Evolutionary conservation across 352 stramenopile species (phyloP), one percentile per base, ranked within the genome.

Genomic region (Aphanomyces stellatus): DNA sequence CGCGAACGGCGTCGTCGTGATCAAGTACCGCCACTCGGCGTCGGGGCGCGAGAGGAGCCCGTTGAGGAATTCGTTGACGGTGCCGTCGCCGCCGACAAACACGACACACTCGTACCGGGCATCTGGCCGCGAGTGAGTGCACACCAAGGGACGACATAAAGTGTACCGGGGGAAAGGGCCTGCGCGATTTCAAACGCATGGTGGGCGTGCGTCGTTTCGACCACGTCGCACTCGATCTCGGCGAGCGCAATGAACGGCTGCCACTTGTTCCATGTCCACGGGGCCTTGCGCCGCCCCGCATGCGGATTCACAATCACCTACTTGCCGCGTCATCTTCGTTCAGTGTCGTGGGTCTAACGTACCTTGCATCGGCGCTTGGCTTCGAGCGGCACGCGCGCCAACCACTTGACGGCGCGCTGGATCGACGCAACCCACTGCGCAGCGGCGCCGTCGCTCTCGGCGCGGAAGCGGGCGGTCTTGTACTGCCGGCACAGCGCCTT

Each of bases 31-130:
- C 83, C 83, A 91, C 37, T 88, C 80, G 57, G 64, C 67, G 73
- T 91, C 83, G n/a, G 81, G 74, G 25, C 80, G 76, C 33, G 77
- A 74, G 61, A 91, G 87, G 31, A 90, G 76, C 35, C 83, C 83
- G 69, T 91, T 91, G 78, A 91, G 88, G 60, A 91, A 91, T 71
- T 91, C 83, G 57, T 90, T 90, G n/a, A 88, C 80, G 0, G 83
- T 91, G 34, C 83, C 81, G 62, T 91, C 83, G 22, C 83, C 83
- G 19, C 83, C 83, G 6, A 91, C 81, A 48, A 90, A 89, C 33
- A 91, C 81, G 31, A 91, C 76, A 11, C 81, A 80, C 62, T 91
- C 83, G 68, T 90, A 90, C 69, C 87, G 86, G 49, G 72, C 71
- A 7, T 60, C 71, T 40, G 88, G 55, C 56, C 88, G 74, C 19